Base-by-base conservation (phyloP, 495 filamentous ascomycete species). In the Geoglossum glabrum region DNA sequence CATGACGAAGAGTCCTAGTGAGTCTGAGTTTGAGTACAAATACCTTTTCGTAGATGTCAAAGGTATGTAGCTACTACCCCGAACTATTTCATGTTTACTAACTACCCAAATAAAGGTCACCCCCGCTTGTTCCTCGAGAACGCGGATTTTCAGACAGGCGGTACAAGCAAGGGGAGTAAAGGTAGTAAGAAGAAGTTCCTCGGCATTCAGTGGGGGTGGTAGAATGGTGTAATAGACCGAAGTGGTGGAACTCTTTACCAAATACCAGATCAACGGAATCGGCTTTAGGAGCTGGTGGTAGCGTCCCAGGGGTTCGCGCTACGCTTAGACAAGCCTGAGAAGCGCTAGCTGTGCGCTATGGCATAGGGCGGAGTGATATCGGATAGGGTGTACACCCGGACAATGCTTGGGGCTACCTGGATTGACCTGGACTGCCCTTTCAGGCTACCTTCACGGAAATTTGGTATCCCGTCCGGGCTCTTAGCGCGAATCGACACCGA, bases 21-120 rank as follows among this genome's bases (percentile, higher is more conserved):
- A 81, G 60, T 63, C 65, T 38, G 83, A 90, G 19, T 92, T 80
- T 65, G 77, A 87, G 65, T 95, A 95, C 70, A 76, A 80, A 64
- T 83, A 86, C 64, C 74, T 98, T 34, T 82, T 77, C 27, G 61
- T 98, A 51, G 90, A 97, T 70, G 79, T 94, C 5, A 74, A 75
- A 57, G 83, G 83, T 65, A 58, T 55, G 49, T 55, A 52, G 50
- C 62, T 60, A 55, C 47, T 54, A 9, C 15, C 25, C 17, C 7
- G n/a, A 52, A 45, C 3, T 55, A 23, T 58, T 17, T 52, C 27
- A 21, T 11, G 34, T 45, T 25, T 19, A 9, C 40, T 34, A 19
- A 25, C 52, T 64, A 47, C 60, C 51, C 27, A 43, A 34, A 46
- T 27, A 31, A 23, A 71, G 71, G 79, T 19, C 76, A 80, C 46